Base-by-base conservation (phyloP, 176 grass and related monocot genomes). In the Oryza coarctata region DNA sequence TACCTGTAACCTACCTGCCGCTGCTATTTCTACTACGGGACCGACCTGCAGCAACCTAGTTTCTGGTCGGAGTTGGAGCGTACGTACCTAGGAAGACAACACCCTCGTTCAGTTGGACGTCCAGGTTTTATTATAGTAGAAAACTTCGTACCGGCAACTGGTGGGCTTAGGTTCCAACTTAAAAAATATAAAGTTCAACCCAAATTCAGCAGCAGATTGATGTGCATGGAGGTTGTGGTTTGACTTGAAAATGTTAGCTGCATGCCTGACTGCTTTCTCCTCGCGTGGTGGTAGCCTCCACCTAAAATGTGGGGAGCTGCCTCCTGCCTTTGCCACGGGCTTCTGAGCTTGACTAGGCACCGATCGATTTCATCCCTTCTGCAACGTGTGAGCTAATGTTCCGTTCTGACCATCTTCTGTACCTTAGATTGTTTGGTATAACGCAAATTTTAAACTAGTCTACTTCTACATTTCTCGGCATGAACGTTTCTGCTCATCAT, bases 121-220 rank as follows among this genome's bases (percentile, higher is more conserved):
- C 64, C 57, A 29, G 43, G 26, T 49, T 32, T 60, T 25, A 11
- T 60, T 26, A 55, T 17, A 33, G 47, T 17, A 10, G 8, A 60
- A 60, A 60, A 60, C 22, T 25, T 25, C 23, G n/a, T 55, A 30
- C 61, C 44, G 22, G 82, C 72, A 38, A 14, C 23, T 31, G 68
- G 45, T 68, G 82, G 73, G 26, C 32, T 65, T 84, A 39, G 71
- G 60, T 58, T 75, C 9, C 57, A 71, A 69, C 66, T 12, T 43
- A 26, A 26, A 12, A 41, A 38, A 40, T 1, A 1, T 1, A 1
- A 70, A 1, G 6, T 44, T 41, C 55, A 22, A 15, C 34, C 50
- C 17, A 40, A 47, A 41, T 68, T 52, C 30, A 70, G 65, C 17
- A 10, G 22, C 55, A 25, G 55, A 60, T 60, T 70, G 79, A 71